Base-by-base conservation (phyloP, 2,329 filamentous ascomycete genomes). In the Scytalidium lignicola region DNA sequence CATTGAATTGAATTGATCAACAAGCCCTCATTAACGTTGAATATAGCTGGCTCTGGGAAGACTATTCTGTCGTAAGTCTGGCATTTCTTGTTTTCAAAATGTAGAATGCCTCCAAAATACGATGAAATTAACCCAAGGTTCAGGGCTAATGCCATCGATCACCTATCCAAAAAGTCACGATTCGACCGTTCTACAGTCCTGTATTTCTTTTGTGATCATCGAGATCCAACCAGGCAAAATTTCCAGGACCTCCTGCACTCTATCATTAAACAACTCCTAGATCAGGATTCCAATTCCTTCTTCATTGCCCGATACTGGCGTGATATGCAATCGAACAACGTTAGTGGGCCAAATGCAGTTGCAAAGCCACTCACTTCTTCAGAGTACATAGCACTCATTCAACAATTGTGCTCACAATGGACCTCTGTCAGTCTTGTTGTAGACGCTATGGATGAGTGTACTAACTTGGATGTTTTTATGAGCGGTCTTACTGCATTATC, bases 191-290 rank as follows among this genome's bases (percentile, higher is more conserved):
- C 12, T 20, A 41, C 18, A 6, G 21, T 51, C n/a, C 15, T 48
- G 41, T 51, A 51, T 32, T 51, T 51, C 41, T 51, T 47, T 37
- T 51, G 49, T 29, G 49, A 51, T 39, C 46, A 48, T 39, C 39
- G 49, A 10, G 44, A 22, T 21, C 41, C 45, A 9, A 37, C 17
- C 22, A 43, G 37, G 29, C 49, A 48, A 26, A 43, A 39, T n/a
- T 26, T 48, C 3, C 44, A 41, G 40, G 28, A 48, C 26, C 29
- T 51, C 17, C 32, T 50, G n/a, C 18, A 43, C 23, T 40, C 43
- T 17, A 39, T 50, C 13, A 41, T 47, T n/a, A 46, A 47, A 37
- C 48, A 50, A 18, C 37, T 51, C 23, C 23, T 48, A n/a, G 28
- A 48, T 26, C 29, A 39, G 18, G 32, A 47, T 37, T 13, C 29